Percentiles rank a stretch among this genome's conserved stretches.
Evolutionary conservation across 257 asterid genomes (phyloP).

Genomic region (Cordia subcordata): DNA sequence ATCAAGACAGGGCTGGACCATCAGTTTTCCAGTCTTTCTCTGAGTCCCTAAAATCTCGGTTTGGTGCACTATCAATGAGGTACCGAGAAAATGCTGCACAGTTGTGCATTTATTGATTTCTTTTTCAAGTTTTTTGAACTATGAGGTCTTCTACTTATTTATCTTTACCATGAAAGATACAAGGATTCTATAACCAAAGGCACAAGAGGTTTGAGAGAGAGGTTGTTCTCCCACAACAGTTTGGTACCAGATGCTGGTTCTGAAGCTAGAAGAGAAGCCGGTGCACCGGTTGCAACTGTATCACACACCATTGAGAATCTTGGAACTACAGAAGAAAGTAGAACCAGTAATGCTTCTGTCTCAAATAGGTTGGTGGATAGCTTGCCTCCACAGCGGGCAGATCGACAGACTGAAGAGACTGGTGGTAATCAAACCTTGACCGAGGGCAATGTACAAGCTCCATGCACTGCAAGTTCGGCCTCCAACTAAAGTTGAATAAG

Average conservation of each 20-base stretch:
- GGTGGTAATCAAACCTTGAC: conserved; percentile 27
- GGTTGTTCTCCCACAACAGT: conserved; percentile 66
- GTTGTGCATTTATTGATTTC: background rate
- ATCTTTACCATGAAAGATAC: conserved; percentile 36
- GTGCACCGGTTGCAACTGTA: conserved; percentile 33
- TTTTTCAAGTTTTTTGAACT: background rate
- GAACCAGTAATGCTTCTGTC: conserved; percentile 29
- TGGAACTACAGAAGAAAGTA: conserved; percentile 44
- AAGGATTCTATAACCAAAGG: conserved; percentile 82
- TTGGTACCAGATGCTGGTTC: conserved; percentile 34
- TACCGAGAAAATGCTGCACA: conserved; percentile 15
- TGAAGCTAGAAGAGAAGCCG: conserved; percentile 43
- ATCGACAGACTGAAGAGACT: conserved; percentile 22
- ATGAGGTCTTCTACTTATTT: background rate
- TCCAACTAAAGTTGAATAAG: conserved; percentile 29
- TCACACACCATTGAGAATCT: conserved; percentile 64
- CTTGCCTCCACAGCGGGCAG: conserved; percentile 21
- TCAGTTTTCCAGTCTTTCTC: conserved; percentile 79
- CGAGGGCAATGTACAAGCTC: conserved; percentile 35
- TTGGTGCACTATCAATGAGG: conserved; percentile 74
- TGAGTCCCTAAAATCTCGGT: conserved; percentile 68
- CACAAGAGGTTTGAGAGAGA: conserved; percentile 97
- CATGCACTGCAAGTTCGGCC: conserved; percentile 48
- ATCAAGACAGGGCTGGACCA: conserved; percentile 79
- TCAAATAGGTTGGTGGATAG: conserved; percentile 29